Evolutionary conservation across 768 basidiomycete species (phyloP).

Genomic region (Hygrocybe punicea): DNA sequence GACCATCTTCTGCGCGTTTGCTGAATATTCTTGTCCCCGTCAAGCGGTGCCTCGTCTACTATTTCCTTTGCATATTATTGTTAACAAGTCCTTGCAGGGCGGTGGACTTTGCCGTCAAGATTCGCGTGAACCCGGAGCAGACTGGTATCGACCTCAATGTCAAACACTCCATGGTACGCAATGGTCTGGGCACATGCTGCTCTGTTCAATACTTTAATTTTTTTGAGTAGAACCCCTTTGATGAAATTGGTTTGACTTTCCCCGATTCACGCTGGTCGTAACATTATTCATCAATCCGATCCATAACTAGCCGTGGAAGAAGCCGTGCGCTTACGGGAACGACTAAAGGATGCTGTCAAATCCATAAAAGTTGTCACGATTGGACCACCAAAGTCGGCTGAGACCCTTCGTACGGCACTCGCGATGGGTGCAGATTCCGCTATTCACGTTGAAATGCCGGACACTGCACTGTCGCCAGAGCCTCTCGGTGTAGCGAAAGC

Average conservation of each 20-base stretch:
- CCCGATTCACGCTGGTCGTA: not conserved
- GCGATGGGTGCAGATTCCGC: constrained; percentile 97
- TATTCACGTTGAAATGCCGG: constrained; percentile 85
- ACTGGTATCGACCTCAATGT: constrained; percentile 96
- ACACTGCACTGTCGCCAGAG: constrained; percentile 70
- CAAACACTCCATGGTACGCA: constrained; percentile 95
- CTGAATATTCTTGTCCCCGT: constrained; percentile 93
- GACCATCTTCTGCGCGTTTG: constrained; percentile 64
- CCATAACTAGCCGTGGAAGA: constrained; percentile 81
- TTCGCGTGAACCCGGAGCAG: constrained; percentile 92
- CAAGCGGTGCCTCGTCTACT: constrained; percentile 64
- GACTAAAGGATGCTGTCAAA: constrained; percentile 68
- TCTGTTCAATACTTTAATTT: not conserved
- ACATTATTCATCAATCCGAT: not conserved
- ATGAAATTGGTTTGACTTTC: constrained; percentile 78
- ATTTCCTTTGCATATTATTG: not conserved
- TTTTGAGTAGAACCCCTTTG: constrained; percentile 82
- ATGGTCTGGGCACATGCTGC: not conserved
- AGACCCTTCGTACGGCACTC: constrained; percentile 91
- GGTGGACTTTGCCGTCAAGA: constrained; percentile 98
- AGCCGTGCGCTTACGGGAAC: constrained; percentile 90
- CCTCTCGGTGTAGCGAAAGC: constrained; percentile 90
- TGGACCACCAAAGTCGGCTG: constrained; percentile 83
- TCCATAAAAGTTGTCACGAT: constrained; percentile 93
- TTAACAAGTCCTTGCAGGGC: constrained; percentile 47